Evolutionary conservation across 2,329 filamentous ascomycete genomes (phyloP).

Genomic region (Coniochaeta sp.): DNA sequence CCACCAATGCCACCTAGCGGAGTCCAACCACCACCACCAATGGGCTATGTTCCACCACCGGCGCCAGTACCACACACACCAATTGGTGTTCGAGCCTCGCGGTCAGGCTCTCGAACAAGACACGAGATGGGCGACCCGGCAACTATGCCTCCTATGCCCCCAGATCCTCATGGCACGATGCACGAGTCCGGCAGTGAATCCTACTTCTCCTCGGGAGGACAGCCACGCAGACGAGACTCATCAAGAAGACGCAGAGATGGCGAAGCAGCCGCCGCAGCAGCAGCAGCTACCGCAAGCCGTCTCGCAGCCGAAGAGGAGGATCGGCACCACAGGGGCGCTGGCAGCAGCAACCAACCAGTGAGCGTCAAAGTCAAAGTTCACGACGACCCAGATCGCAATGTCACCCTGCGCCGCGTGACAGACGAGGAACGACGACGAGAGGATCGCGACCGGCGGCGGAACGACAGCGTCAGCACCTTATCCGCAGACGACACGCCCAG

Average conservation of each 20-base stretch:
- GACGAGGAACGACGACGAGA: conserved; percentile 44
- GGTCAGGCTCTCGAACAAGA: conserved; percentile 31
- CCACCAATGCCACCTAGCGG: conserved; percentile 17
- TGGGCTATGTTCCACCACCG: conserved; percentile 9
- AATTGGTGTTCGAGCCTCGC: conserved; percentile 5
- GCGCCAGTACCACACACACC: conserved; percentile 7
- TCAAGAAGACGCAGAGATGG: conserved; percentile 37
- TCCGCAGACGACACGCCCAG: conserved; percentile 48
- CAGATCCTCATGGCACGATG: conserved; percentile 40
- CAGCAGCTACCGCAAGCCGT: conserved; percentile 36
- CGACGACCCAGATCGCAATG: conserved; percentile 51
- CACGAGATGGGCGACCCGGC: conserved; percentile 25
- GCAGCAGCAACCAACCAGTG: conserved; percentile 32
- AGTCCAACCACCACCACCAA: conserved; percentile 5
- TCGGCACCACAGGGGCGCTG: conserved; percentile 25
- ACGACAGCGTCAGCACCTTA: conserved; percentile 46
- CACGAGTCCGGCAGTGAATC: conserved; percentile 35
- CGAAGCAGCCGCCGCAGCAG: conserved; percentile 37
- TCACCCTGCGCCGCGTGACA: conserved; percentile 54
- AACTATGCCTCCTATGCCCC: conserved; percentile 47
- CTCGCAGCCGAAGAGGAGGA: conserved; percentile 40
- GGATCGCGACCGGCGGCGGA: conserved; percentile 29
- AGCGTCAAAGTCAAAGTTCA: conserved; percentile 54
- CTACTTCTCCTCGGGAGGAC: conserved; percentile 31
- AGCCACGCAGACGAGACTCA: conserved; percentile 33